These are phyloP conservation scores for Sugiyamaella marilandica DNA, from an alignment of 805 yeast genomes.

Conservation along the genomic window DNA sequence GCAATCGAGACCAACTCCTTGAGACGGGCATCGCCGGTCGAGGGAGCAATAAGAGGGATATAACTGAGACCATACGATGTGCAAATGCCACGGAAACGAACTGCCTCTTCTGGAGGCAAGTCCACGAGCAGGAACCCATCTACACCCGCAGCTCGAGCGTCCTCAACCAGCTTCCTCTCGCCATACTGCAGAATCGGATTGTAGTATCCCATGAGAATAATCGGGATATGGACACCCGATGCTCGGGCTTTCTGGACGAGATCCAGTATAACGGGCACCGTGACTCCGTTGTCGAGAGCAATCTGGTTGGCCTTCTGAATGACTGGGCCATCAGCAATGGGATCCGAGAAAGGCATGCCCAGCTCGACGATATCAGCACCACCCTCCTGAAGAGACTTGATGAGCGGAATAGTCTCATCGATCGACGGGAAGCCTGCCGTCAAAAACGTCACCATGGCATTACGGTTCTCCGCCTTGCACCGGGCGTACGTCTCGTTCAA, in stretches of 20 bases:
- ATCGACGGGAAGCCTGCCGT: conserved; percentile 92
- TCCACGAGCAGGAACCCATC: conserved; percentile 94
- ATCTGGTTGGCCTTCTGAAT: conserved; percentile 76
- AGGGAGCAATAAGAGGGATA: conserved; percentile 94
- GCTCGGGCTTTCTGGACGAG: conserved; percentile 70
- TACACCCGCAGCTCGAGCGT: conserved; percentile 83
- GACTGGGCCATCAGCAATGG: conserved; percentile 98
- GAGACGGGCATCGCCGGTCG: conserved; percentile 88
- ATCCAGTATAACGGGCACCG: conserved; percentile 63
- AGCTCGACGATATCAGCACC: conserved; percentile 94
- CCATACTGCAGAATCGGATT: conserved; percentile 90
- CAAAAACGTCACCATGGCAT: conserved; percentile 84
- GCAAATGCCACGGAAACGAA: conserved; percentile 73
- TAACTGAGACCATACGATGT: conserved; percentile 66
- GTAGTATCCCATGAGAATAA: conserved; percentile 95
- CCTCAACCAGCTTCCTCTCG: conserved; percentile 74
- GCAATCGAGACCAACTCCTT: conserved; percentile 76
- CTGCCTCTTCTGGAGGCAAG: conserved; percentile 96
- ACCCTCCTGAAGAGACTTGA: conserved; percentile 86
- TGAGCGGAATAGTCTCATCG: conserved; percentile 80
- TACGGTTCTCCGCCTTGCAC: conserved; percentile 63
- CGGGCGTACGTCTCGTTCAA: conserved; percentile 55
- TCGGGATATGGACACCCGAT: conserved; percentile 81
- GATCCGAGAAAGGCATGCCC: conserved; percentile 96
- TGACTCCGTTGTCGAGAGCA: conserved; percentile 82